phyloP scores from a whole-genome alignment of 305 asterid species.

The Rubia tinctorum region DNA sequence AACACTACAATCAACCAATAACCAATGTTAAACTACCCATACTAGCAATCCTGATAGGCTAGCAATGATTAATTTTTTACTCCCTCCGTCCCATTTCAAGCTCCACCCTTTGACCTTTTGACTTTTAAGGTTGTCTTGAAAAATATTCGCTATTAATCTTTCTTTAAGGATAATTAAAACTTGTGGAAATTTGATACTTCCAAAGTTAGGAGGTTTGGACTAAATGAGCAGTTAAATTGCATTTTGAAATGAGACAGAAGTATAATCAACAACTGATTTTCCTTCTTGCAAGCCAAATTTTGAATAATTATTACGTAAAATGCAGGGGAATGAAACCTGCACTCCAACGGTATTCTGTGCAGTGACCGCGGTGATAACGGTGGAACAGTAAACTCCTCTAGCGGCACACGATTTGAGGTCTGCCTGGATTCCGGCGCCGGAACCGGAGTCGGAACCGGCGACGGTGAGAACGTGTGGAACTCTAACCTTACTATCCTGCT shows the following conservation, averaged over 20 bases:
- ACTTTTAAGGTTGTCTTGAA: no score
- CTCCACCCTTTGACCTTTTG: no score
- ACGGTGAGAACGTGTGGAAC: slow-evolving; percentile 88
- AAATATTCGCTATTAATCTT: no score
- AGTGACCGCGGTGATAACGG: slow-evolving; percentile 88
- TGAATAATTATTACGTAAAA: background rate
- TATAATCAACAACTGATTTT: background rate
- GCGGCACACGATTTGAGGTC: slow-evolving; percentile 91
- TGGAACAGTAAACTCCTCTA: slow-evolving; percentile 84
- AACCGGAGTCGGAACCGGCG: slow-evolving; percentile 95
- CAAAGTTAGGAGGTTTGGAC: no score
- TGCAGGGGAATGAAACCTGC: slow-evolving; percentile 39
- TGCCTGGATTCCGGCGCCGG: slow-evolving; percentile 97
- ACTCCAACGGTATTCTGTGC: slow-evolving; percentile 95
- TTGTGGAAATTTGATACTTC: no score
- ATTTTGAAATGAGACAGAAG: no score
- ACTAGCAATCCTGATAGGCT: background rate
- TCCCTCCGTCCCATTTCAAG: no score
- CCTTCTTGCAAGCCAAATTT: background rate
- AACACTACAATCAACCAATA: background rate
- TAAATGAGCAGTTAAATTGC: no score
- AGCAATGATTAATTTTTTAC: background rate
- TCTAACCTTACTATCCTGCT: slow-evolving; percentile 27
- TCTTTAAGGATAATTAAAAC: no score
- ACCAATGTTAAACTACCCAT: background rate